Base-by-base conservation (phyloP, 2,329 filamentous ascomycete species). In the Periconia sp. region DNA sequence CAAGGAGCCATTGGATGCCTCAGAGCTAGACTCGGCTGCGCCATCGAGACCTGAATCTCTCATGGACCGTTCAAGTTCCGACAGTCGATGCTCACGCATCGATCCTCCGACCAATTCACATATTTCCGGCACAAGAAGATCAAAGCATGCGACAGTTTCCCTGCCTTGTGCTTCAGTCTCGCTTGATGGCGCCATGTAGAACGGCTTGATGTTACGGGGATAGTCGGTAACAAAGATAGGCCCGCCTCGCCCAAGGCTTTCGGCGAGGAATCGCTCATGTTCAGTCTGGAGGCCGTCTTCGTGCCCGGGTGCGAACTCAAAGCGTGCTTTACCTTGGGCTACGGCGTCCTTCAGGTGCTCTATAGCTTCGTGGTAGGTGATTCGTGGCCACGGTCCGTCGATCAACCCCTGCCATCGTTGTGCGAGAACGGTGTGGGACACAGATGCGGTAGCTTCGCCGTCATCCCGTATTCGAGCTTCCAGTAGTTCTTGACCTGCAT, bases 181-280 rank as follows among this genome's bases (percentile, higher is more conserved):
- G 39, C 36, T 49, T 22, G 66, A 68, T 12, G 83, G 82, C 2
- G 82, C 70, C 88, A 91, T 92, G 70, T 92, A 99, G 72, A 97
- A 99, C 9, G 92, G 89, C 73, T 99, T 99, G 67, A 94, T 84
- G 34, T 78, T 76, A 53, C 83, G 83, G n/a, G 94, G 94, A 65
- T 96, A 99, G 68, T 96, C 80, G 11, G 92, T 97, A 52, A 99
- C 85, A 66, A 97, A 97, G 31, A 97, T 79, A 6, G 94, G 94
- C 2, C 73, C 72, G 13, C 79, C 78, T 34, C 80, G 74, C 54
- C 85, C 85, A 31, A 92, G 63, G 18, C 75, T 75, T 39, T 82
- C 78, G 34, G 94, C 91, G 40, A 99, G 79, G 66, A 85, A 96
- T 65, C 85, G 89, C 73, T 99, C 94, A 72, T 99, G 94, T 68